Conservation (phyloP, 2,329 filamentous ascomycete species). For the Beauveria rudraprayagi region DNA sequence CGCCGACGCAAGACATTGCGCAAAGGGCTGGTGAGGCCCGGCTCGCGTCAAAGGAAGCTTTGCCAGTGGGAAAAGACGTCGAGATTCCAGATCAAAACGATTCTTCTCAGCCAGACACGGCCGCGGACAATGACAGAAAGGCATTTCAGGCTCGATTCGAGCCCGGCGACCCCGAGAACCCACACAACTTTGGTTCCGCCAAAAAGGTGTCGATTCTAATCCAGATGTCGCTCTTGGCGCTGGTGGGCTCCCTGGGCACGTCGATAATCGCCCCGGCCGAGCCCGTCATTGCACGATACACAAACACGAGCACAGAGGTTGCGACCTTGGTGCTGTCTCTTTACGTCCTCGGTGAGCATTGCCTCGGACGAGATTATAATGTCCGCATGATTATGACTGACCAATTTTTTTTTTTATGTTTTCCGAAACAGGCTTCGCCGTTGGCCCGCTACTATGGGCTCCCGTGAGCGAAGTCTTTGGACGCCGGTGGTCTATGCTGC, state of each 20-base stretch:
- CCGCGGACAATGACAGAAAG: neutral
- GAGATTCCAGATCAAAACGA: neutral
- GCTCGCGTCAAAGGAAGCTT: neutral
- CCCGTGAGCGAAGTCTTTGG: slow-evolving; percentile 49
- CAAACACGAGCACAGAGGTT: slow-evolving; percentile 4
- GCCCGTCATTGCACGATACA: neutral
- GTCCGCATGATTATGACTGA: neutral
- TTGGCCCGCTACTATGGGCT: slow-evolving; percentile 45
- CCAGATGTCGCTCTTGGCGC: slow-evolving; percentile 8
- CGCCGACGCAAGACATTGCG: neutral
- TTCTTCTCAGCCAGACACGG: neutral
- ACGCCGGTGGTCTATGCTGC: slow-evolving; percentile 33
- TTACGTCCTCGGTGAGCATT: slow-evolving; percentile 2
- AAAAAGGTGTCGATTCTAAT: slow-evolving; percentile 7
- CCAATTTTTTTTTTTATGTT: neutral
- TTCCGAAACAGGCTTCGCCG: slow-evolving; percentile 38
- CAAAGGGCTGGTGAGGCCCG: neutral
- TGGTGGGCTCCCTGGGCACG: slow-evolving; percentile 6
- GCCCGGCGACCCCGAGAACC: slow-evolving; percentile 7
- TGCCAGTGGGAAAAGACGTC: neutral
- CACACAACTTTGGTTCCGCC: slow-evolving; percentile 6
- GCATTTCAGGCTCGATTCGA: slow-evolving; percentile 3
- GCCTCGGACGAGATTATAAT: too few species aligned
- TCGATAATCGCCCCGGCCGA: slow-evolving; percentile 8
- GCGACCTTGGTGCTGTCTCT: neutral